Base-by-base conservation (phyloP, 2,329 filamentous ascomycete species). In the Volutella citrinella region DNA sequence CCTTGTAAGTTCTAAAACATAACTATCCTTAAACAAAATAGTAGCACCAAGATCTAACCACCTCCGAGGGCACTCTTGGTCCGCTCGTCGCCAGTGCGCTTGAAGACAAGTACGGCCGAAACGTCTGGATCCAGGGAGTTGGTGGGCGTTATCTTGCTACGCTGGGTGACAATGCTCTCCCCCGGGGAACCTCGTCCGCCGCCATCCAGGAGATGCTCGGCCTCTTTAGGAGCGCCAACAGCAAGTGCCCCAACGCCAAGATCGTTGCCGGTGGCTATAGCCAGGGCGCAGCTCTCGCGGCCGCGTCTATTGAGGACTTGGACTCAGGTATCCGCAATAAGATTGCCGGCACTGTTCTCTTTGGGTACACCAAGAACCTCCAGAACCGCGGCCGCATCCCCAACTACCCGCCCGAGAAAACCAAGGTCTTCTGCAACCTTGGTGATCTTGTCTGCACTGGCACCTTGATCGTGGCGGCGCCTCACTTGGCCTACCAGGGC, bases 261-360 rank as follows among this genome's bases (percentile, higher is more conserved):
- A 59, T 72, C 17, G 54, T 70, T 1, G 61, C 65, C 3, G 68
- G 63, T 26, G 69, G 58, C 7, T 61, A 61, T 40, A 60, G 59
- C 28, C 57, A 71, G 48, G 69, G 68, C 19, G 60, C 64, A 5
- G 68, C 68, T 3, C 61, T 72, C 32, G 59, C 66, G n/a, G 58
- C 61, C 15, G 56, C 58, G 22, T 50, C 65, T 7, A 48, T 72
- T 28, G 50, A 57, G 10, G 52, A 59, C n/a, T 48, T 68, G 15
- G 38, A 45, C 27, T 30, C 41, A 5, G 18, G 39, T 14, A 43
- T 64, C 31, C 48, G 54, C 17, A 42, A 59, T 19, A 55, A 65
- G 52, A 52, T 68, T 37, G 60, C 56, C 27, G 63, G 57, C 15
- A 50, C 54, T 2, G 59, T 61, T 10, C 54, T 65, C 17, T 66